Percentiles rank a stretch among this genome's conserved stretches.
These are phyloP conservation scores for Phytophthora multivora DNA, from an alignment of 352 stramenopile genomes.

Conservation along the genomic window DNA sequence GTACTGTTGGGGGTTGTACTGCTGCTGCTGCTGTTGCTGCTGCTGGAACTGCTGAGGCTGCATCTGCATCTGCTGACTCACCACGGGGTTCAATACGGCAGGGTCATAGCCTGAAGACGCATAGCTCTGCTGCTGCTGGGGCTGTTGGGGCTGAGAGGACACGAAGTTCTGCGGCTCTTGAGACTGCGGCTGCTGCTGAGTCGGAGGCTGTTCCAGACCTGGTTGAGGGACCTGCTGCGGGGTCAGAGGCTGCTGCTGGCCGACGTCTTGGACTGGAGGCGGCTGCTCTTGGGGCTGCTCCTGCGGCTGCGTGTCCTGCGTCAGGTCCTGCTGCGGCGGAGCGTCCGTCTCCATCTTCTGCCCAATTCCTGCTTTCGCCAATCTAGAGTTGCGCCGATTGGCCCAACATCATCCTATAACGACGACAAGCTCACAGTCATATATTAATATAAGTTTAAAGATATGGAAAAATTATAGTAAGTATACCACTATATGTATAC, in stretches of 20 bases:
- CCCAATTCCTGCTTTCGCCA: too few species aligned
- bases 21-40: constrained; percentile 22
- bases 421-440: too few species aligned
- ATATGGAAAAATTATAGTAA: too few species aligned
- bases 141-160: constrained; percentile 2
- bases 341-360: constrained; percentile 14
- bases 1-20: constrained; percentile 6
- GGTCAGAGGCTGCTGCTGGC: neutral
- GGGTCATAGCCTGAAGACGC: constrained; percentile 18
- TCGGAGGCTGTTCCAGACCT: constrained; percentile 3
- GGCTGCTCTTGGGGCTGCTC: constrained; percentile 8
- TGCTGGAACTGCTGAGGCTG: constrained; percentile 28
- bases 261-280: neutral
- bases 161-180: constrained; percentile 1
- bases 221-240: constrained; percentile 1
- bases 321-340: constrained; percentile 9
- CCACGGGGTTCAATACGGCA: constrained; percentile 9
- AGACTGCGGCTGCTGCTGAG: neutral
- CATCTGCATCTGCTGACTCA: constrained; percentile 28
- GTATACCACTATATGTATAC: too few species aligned
- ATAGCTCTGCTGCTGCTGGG: constrained; percentile 19
- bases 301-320: neutral
- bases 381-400: too few species aligned
- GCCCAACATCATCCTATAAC: too few species aligned
- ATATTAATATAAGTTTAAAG: too few species aligned